These are phyloP conservation scores for Tylopilus plumbeoviolaceoides DNA, from an alignment of 768 basidiomycete species.

Conservation along the genomic window DNA sequence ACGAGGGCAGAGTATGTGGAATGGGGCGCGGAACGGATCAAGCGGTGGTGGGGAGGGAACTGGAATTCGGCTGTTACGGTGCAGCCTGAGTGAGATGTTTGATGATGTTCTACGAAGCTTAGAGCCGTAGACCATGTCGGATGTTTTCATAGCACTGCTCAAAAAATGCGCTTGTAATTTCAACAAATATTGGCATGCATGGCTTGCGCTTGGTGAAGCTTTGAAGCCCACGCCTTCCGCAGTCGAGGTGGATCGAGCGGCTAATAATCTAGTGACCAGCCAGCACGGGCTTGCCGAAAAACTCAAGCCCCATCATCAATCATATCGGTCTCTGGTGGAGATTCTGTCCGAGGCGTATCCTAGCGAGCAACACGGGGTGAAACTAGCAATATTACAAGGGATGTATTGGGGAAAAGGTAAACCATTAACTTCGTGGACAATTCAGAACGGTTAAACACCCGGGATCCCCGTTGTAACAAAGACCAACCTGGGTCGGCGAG, in stretches of 20 bases:
- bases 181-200: too few species aligned
- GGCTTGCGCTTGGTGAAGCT: too few species aligned
- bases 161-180: too few species aligned
- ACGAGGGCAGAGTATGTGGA: constrained; percentile 86
- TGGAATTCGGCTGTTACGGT: constrained; percentile 46
- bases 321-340: background rate
- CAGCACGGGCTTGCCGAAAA: too few species aligned
- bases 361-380: constrained; percentile 3
- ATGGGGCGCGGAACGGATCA: constrained; percentile 81
- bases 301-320: background rate
- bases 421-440: constrained; percentile 8
- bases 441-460: constrained; percentile 1
- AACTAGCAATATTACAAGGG: constrained; percentile 18
- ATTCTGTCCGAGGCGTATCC: background rate
- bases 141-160: background rate
- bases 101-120: background rate
- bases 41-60: constrained; percentile 91
- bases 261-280: too few species aligned
- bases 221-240: too few species aligned
- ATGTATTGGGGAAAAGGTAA: constrained; percentile 7
- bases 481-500: background rate
- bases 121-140: background rate
- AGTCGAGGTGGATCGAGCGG: too few species aligned
- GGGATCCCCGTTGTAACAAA: constrained; percentile 1
- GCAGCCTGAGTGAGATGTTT: too few species aligned